Evolutionary conservation across 108 stramenopile species (phyloP), one percentile per base, ranked within the genome.

Genomic region (Cylindrotheca fusiformis): DNA sequence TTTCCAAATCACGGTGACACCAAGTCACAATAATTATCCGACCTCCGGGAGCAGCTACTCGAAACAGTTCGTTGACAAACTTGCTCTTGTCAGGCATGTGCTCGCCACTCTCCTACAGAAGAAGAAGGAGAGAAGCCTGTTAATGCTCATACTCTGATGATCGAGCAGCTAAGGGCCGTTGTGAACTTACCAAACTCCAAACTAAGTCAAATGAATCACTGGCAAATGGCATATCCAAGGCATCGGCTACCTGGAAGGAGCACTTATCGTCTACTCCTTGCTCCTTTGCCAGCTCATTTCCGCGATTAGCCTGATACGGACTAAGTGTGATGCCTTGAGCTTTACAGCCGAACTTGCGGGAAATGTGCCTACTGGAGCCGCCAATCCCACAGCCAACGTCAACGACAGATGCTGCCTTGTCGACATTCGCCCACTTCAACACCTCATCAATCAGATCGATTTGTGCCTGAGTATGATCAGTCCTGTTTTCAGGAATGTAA

Each of bases 331-430:
- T 86, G 32, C 97, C 92, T 63, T 87, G 73, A 27, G 86, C 78
- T 23, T 60, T 60, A 64, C 88, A 65, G 5, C 71, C 71, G 67
- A 71, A 98, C 57, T 86, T 89, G 44, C 75, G 59, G 32, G 91
- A 87, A 67, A 98, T 94, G 66, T 95, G 89, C 25, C 97, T 78
- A 19, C 82, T 82, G 26, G 78, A 83, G 14, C 97, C 97, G 18
- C 97, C 97, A 61, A 97, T 88, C 4, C 97, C 97, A 69, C 97
- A 98, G 6, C 97, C 97, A 5, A 93, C 93, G 79, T 95, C 96
- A 2, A 96, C 88, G 8, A 69, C 65, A 6, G 32, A 36, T 30
- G 24, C 60, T 10, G 66, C 63, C 3, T 65, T 49, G 0, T 67
- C 69, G 21, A 82, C 90, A 26, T 68, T 74, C 0, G 88, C 90